Evolutionary conservation across 2,329 filamentous ascomycete species (phyloP), one percentile per base, ranked within the genome.

Genomic region (Fusarium marasasianum): DNA sequence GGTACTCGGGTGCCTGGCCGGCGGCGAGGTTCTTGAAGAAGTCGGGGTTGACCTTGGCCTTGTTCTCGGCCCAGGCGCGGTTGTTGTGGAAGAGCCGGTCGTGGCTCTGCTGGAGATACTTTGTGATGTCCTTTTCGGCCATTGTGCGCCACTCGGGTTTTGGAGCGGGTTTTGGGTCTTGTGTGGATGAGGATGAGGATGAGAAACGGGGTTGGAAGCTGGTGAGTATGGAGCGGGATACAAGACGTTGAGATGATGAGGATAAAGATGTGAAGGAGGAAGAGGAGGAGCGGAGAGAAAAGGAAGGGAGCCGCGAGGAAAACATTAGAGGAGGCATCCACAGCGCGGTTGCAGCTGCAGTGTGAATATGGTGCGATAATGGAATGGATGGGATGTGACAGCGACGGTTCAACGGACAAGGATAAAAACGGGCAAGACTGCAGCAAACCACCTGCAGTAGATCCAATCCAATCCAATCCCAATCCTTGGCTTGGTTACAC

Each of bases 71-170:
- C 92, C 92, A 94, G 62, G 85, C 84, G 72, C 86, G 84, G 85
- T 93, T 94, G 86, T 90, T 89, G 75, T 92, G 88, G 77, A 94
- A 93, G 78, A 93, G 88, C 68, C 87, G 86, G 78, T 92, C 89
- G 81, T 93, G 91, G 77, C 86, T 87, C 83, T 91, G 85, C 82
- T 88, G 83, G 69, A 92, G 87, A 80, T 92, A 92, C 71, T 82
- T 81, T 72, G 82, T 81, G 72, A 89, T 85, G 66, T 88, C 85
- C 37, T 83, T 69, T 33, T 83, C 79, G 40, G 80, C 76, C 82
- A 82, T 83, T 63, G 58, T 78, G 76, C 71, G 77, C 75, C 73
- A 78, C 35, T 70, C 61, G 47, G 58, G 37, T 40, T 43, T 67
- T 64, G 71, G 51, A 26, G 73, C 13, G 31, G 57, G 44, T 31